Evolutionary conservation across 2,329 filamentous ascomycete genomes (phyloP), one percentile per base, ranked within the genome.

Genomic region (Talaromyces piceae): DNA sequence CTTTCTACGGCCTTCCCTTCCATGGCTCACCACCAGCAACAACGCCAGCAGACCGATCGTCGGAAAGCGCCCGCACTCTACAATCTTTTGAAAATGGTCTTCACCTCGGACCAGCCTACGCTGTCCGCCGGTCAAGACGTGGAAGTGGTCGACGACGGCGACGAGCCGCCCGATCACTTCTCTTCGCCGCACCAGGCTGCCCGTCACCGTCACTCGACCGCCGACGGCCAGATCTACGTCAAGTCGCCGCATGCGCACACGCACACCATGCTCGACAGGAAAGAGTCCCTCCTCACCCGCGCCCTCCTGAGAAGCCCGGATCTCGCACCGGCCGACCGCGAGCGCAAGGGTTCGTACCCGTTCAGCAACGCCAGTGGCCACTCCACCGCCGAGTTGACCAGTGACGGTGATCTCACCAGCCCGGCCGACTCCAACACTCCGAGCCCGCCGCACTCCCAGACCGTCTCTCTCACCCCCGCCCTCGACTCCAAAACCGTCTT

Each of bases 341-440:
- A 70, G 82, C 54, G 91, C 87, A 54, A 83, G 86, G 60, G 59
- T 44, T 66, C 66, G 31, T 70, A 69, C 52, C 63, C 63, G 16
- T 86, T 84, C 66, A 94, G 88, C 74, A 91, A 85, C 63, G 74
- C 83, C 58, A 95, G 90, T 71, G 72, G 86, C 54, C 79, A 87
- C 43, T 95, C 91, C 1, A 94, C 89, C 3, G 87, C 87, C 31
- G 91, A 96, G 58, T 77, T 97, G 52, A 96, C 90, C n/a, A 96
- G 91, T 69, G 93, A 96, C 63, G 93, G 88, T 52, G 91, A 88
- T 53, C 73, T 94, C 53, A 95, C 91, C 16, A 96, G 89, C 62
- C 90, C 91, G 39, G 86, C 88, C n/a, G 79, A 89, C 51, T 88
- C 88, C 30, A 89, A 82, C 66, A 91, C 89, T 0, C 89, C 91